Base-by-base conservation (phyloP, 352 stramenopile species). In the Phytophthora crassamura region DNA sequence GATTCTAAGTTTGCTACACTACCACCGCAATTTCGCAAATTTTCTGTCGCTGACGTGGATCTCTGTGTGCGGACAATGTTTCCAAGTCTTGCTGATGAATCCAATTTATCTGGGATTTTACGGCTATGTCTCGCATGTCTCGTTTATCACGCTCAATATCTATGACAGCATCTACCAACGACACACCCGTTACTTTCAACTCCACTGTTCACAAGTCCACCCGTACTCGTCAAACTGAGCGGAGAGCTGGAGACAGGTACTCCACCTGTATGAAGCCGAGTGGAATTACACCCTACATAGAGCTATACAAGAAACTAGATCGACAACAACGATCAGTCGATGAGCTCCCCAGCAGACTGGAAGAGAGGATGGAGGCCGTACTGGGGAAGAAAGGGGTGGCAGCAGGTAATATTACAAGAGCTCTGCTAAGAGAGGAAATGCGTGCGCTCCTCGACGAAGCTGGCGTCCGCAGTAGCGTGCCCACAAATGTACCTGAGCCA, bases 1-100 rank as follows among this genome's bases (percentile, higher is more conserved):
- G 38, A 34, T 15, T 43, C 58, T 25, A 22, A 47, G 18, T 67
- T 60, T 51, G 46, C 45, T 36, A 8, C n/a, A n/a, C n/a, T n/a
- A n/a, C n/a, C n/a, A n/a, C n/a, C 18, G 9, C 9, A 35, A 14
- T 14, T 20, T 15, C 4, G 15, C 22, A 25, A 25, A 4, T 4
- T 25, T 25, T 25, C 35, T 30, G 12, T 5, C n/a, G 3, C 3
- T 3, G 33, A n/a, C n/a, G n/a, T n/a, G n/a, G n/a, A n/a, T n/a
- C n/a, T n/a, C n/a, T n/a, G n/a, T n/a, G n/a, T n/a, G n/a, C n/a
- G n/a, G n/a, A n/a, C n/a, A n/a, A n/a, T n/a, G n/a, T n/a, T n/a
- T n/a, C n/a, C n/a, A n/a, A n/a, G n/a, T n/a, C n/a, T n/a, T n/a
- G n/a, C n/a, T n/a, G n/a, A n/a, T n/a, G n/a, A n/a, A n/a, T n/a